Base-by-base conservation (phyloP, 2,329 filamentous ascomycete species). In the Parastagonospora nodorum region DNA sequence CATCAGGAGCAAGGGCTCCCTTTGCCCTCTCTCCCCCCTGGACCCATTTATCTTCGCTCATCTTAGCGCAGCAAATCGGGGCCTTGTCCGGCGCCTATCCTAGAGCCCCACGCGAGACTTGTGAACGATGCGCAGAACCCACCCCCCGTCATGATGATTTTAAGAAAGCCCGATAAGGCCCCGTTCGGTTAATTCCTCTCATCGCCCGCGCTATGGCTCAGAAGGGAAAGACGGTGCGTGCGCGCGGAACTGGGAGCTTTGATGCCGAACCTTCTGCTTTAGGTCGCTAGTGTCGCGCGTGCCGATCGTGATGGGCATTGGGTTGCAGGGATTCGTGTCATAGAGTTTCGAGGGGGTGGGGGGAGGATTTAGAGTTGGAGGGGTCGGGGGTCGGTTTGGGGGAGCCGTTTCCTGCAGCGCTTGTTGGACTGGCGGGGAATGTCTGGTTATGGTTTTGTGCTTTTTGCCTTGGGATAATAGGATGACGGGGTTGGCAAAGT, bases 71-170 rank as follows among this genome's bases (percentile, higher is more conserved):
- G 42, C 42, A 32, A 44, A 44, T 44, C 42, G 42, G 42, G 19
- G 32, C 28, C 8, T 36, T 33, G 16, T 37, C 42, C 42, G 42
- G 31, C 11, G 10, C 28, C 16, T 19, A 16, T 15, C 10, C 41
- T 35, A 33, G 28, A 10, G 28, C 10, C n/a, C 41, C 41, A 43
- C 41, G 41, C 41, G 41, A 43, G 16, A 43, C 39, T 32, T 31
- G 27, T 28, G 27, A n/a, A n/a, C 31, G n/a, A 16, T 37, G 14
- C 19, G 19, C 19, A 3, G 19, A 24, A 24, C 19, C 5, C 35
- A 24, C 3, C 19, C 5, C 35, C 35, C 35, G 35, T n/a, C 7
- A 16, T 16, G 19, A 24, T 24, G 19, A 24, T 24, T 24, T 24
- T 5, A 24, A 24, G 19, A 24, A 24, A 24, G 19, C 19, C 19